phyloP scores from a whole-genome alignment of 495 filamentous ascomycete species.

The Hyphodiscus hymeniophilus region DNA sequence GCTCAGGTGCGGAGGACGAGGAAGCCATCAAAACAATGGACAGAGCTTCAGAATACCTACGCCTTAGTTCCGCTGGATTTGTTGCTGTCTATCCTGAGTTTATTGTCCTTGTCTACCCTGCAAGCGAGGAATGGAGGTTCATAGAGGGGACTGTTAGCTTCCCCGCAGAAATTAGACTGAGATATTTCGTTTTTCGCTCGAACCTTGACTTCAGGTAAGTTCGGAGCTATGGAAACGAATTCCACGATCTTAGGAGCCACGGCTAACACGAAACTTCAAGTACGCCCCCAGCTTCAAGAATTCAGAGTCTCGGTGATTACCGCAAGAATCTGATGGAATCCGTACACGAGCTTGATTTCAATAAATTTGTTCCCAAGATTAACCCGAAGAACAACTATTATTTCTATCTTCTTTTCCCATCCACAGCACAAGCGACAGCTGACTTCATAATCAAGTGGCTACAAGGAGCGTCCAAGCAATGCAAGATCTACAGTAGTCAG shows the following conservation, averaged over 20 bases:
- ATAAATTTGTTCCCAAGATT: constrained; percentile 5
- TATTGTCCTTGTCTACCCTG: constrained; percentile 13
- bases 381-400: neutral
- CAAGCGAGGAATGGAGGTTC: constrained; percentile 15
- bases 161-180: constrained; percentile 4
- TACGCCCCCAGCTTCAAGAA: no score
- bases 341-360: constrained; percentile 9
- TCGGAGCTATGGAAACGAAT: neutral
- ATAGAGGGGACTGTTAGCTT: neutral
- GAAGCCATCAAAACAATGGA: constrained; percentile 3
- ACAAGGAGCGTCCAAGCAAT: neutral
- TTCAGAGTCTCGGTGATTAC: no score
- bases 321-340: constrained; percentile 6
- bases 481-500: constrained; percentile 15
- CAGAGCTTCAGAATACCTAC: constrained; percentile 5
- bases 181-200: constrained; percentile 19
- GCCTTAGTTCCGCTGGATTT: constrained; percentile 6
- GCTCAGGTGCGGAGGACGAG: neutral
- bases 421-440: neutral
- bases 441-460: constrained; percentile 16
- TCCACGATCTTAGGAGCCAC: no score
- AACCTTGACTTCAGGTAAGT: neutral
- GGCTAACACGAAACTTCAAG: no score
- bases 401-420: constrained; percentile 19
- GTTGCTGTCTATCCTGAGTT: constrained; percentile 1